These are phyloP conservation scores for Linderniella brevidens DNA, from an alignment of 257 asterid genomes.

Conservation along the genomic window DNA sequence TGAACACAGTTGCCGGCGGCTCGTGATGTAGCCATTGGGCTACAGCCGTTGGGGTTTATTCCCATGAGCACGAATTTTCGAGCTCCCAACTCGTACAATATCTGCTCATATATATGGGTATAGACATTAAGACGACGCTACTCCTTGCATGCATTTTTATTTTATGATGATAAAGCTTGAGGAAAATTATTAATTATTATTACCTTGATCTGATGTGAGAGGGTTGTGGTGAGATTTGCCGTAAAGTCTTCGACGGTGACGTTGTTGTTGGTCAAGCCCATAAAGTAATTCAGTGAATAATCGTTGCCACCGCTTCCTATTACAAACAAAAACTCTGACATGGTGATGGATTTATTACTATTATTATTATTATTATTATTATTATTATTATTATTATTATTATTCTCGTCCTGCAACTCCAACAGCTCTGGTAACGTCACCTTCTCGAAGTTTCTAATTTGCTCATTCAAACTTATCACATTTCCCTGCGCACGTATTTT, in stretches of 20 bases:
- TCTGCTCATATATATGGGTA: constrained; percentile 23
- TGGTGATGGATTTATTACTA: constrained; percentile 8
- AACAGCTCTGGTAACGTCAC: constrained; percentile 41
- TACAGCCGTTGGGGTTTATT: constrained; percentile 62
- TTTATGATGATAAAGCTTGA: too few species aligned
- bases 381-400: constrained; percentile 5
- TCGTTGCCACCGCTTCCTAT: constrained; percentile 78
- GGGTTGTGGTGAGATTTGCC: constrained; percentile 16
- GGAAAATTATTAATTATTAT: too few species aligned
- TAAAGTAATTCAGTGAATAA: constrained; percentile 43
- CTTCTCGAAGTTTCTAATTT: constrained; percentile 30
- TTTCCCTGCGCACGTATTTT: too few species aligned
- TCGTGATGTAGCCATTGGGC: constrained; percentile 28
- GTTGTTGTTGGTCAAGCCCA: constrained; percentile 17
- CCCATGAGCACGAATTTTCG: constrained; percentile 54
- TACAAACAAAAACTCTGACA: constrained; percentile 32
- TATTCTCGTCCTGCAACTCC: constrained; percentile 11
- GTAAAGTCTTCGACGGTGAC: constrained; percentile 39
- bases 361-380: too few species aligned
- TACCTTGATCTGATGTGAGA: constrained; percentile 31
- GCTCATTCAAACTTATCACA: constrained; percentile 3
- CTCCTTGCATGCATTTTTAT: too few species aligned
- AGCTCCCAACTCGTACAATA: constrained; percentile 46
- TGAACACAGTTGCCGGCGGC: constrained; percentile 25
- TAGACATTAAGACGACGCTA: too few species aligned